Evolutionary conservation across 305 asterid species (phyloP).

Genomic region (Rubia peregrina): DNA sequence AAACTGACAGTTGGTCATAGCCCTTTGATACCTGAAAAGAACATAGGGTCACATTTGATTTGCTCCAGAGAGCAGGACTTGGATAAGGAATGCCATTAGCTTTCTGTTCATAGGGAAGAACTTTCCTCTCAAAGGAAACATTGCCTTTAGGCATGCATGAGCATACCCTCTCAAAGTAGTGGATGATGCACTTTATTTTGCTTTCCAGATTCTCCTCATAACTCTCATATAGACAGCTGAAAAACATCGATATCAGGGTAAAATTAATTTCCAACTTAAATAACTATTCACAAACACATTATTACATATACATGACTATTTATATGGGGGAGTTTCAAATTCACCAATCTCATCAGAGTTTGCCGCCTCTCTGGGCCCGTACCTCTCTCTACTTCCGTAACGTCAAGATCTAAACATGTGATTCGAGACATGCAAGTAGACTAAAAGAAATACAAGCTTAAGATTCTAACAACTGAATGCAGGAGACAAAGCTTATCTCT

Average conservation of each 20-base stretch:
- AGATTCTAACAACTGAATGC: not conserved
- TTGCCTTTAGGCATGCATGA: slow-evolving; percentile 50
- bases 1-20: not conserved
- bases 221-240: slow-evolving; percentile 60
- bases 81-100: slow-evolving; percentile 41
- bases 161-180: slow-evolving; percentile 70
- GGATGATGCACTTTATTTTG: slow-evolving; percentile 76
- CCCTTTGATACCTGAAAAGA: slow-evolving; percentile 51
- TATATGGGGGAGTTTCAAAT: not conserved
- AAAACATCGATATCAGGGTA: slow-evolving; percentile 17
- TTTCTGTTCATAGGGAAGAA: slow-evolving; percentile 42
- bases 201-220: slow-evolving; percentile 48
- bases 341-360: not conserved
- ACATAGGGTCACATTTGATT: slow-evolving; percentile 57
- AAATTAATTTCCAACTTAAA: slow-evolving; percentile 17
- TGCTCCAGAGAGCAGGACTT: slow-evolving; percentile 58
- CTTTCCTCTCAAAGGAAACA: slow-evolving; percentile 85
- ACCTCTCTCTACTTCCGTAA: not conserved
- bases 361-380: not conserved
- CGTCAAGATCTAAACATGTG: not conserved
- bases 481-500: not conserved
- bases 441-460: not conserved
- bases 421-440: not conserved
- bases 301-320: not conserved
- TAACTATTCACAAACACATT: not conserved